Base-by-base conservation (phyloP, 2,329 filamentous ascomycete species). In the Hypoxylon sp. region DNA sequence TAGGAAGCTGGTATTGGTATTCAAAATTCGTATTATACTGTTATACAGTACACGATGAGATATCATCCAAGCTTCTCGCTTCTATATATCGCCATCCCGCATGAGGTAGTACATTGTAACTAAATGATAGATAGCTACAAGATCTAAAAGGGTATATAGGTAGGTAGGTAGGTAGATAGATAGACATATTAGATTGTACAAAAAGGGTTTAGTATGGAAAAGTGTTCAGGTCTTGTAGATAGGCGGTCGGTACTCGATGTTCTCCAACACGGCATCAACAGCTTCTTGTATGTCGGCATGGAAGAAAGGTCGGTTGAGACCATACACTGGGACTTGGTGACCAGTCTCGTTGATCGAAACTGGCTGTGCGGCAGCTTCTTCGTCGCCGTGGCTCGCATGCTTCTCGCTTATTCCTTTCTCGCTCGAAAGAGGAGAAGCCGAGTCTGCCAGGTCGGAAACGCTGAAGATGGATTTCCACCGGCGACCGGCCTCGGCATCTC, bases 241-340 rank as follows among this genome's bases (percentile, higher is more conserved):
- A 38, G 47, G 40, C 7, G 47, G 34, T 29, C 43, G 32, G 19
- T 45, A 15, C 38, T 57, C 66, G 2, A 74, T 72, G 19, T 73
- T 74, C 62, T 78, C 76, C 5, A 79, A 69, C 3, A 77, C 77
- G 50, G 76, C 76, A 17, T 77, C 72, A 26, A 59, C 17, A 19
- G 56, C 56, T 31, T 59, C 56, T 21, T 57, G 56, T 1, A 81
- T 60, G 58, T 81, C 78, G 19, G 79, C 71, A 50, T 81, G 78
- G 66, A 81, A 81, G 64, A 74, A 78, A 4, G 78, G 78, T 57
- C 77, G 66, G 65, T 81, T 78, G 44, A 78, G 67, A 2, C 75
- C 77, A 44, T 75, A 72, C 1, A 78, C 63, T 0, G 75, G 50
- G 5, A 48, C 51, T 7, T 42, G 63, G 15, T 36, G 53, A 29